A percentile compares a stretch with the other conserved stretches of the same genome.
phyloP scores from a whole-genome alignment of 768 basidiomycete genomes.

The Russula brevipes region DNA sequence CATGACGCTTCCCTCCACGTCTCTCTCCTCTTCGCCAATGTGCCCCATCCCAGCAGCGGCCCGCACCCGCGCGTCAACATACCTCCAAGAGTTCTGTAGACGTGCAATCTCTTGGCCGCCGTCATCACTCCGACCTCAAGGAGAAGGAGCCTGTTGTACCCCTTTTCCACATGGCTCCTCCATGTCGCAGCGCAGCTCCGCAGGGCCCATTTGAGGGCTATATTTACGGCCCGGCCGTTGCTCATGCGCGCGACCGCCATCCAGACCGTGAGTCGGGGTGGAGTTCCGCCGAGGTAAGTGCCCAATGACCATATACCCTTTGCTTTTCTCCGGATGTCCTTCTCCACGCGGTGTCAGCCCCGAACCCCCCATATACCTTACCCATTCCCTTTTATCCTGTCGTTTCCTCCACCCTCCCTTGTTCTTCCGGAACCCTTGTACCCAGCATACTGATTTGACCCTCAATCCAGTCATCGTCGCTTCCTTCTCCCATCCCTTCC shows the following conservation, averaged over 20 bases:
- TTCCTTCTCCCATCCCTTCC: conserved; percentile 17
- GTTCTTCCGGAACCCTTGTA: not conserved
- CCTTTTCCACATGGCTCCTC: conserved; percentile 30
- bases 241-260: conserved; percentile 18
- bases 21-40: conserved; percentile 27
- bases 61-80: conserved; percentile 10
- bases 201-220: conserved; percentile 50
- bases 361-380: too few species aligned
- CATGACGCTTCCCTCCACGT: conserved; percentile 31
- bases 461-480: conserved; percentile 16
- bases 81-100: conserved; percentile 25
- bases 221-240: conserved; percentile 33
- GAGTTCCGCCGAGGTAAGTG: conserved; percentile 23
- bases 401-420: not conserved
- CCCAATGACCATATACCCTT: not conserved
- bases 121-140: conserved; percentile 22
- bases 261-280: conserved; percentile 25
- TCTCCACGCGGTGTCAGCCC: not conserved
- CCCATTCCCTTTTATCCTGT: not conserved
- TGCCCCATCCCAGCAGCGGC: conserved; percentile 14
- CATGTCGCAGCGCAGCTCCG: conserved; percentile 48
- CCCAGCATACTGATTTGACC: not conserved
- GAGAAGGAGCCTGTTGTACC: conserved; percentile 24
- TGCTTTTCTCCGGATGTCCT: not conserved
- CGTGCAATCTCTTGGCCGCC: conserved; percentile 17